These are phyloP conservation scores for Skeletonema tropicum DNA, from an alignment of 108 stramenopile genomes.

Conservation along the genomic window DNA sequence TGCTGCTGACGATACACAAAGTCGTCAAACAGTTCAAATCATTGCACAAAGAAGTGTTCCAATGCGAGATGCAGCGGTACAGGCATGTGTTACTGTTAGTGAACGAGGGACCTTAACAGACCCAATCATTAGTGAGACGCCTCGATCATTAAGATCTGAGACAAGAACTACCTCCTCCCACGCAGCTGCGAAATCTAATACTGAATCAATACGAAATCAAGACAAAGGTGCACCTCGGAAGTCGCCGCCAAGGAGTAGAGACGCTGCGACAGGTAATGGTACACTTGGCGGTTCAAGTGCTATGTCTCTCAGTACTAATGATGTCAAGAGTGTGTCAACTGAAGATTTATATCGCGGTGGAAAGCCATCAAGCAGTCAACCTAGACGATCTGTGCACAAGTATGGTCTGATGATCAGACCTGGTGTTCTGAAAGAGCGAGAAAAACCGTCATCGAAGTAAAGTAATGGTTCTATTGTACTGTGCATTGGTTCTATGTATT, in stretches of 20 bases:
- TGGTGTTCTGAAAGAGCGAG: slow-evolving; percentile 29
- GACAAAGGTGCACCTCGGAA: not conserved
- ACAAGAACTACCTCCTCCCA: not conserved
- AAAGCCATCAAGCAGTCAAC: slow-evolving; percentile 39
- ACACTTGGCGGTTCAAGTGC: not conserved
- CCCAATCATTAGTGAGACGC: not conserved
- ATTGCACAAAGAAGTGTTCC: slow-evolving; percentile 32
- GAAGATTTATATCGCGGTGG: slow-evolving; percentile 47
- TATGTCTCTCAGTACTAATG: not conserved
- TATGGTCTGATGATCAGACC: slow-evolving; percentile 50
- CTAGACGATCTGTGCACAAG: slow-evolving; percentile 51
- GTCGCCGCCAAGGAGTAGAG: not conserved
- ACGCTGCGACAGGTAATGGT: not conserved
- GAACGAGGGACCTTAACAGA: slow-evolving; percentile 46
- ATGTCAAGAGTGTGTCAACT: not conserved
- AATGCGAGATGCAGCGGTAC: slow-evolving; percentile 50
- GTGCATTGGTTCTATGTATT: not conserved
- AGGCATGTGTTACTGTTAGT: slow-evolving; percentile 23
- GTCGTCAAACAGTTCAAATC: slow-evolving; percentile 23
- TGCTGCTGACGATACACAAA: slow-evolving; percentile 17
- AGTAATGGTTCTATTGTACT: not conserved
- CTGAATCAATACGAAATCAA: not conserved
- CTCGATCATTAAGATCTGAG: not conserved
- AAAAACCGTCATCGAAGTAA: slow-evolving; percentile 2
- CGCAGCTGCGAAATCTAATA: not conserved